Conservation (phyloP, 2,329 filamentous ascomycete species). For the Hymenoscyphus albidus region DNA sequence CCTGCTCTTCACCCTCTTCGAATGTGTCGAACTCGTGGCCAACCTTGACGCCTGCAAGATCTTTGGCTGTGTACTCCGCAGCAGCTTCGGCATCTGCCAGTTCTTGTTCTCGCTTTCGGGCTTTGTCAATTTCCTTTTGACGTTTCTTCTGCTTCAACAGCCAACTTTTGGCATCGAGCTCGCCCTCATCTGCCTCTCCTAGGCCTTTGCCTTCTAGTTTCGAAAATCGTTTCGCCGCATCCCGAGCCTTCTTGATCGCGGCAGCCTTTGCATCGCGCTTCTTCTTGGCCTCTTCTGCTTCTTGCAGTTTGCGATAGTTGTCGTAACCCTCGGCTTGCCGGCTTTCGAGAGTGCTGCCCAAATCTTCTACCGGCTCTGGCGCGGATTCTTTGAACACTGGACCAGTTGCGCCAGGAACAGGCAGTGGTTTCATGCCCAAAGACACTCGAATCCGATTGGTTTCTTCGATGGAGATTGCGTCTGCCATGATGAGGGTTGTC, state of each 20-base stretch:
- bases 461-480: slow-evolving; percentile 79
- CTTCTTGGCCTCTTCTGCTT: slow-evolving; percentile 72
- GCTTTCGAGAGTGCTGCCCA: slow-evolving; percentile 78
- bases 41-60: slow-evolving; percentile 87
- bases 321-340: slow-evolving; percentile 69
- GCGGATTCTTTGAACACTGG: slow-evolving; percentile 52
- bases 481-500: slow-evolving; percentile 37
- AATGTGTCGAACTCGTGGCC: slow-evolving; percentile 82
- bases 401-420: slow-evolving; percentile 67
- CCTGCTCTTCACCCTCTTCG: slow-evolving; percentile 77
- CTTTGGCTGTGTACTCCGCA: slow-evolving; percentile 77
- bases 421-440: slow-evolving; percentile 85
- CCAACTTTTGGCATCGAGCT: slow-evolving; percentile 79
- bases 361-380: slow-evolving; percentile 53
- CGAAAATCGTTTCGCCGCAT: slow-evolving; percentile 71
- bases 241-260: slow-evolving; percentile 81
- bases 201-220: slow-evolving; percentile 79
- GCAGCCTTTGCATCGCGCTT: slow-evolving; percentile 77
- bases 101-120: slow-evolving; percentile 69
- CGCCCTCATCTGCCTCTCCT: slow-evolving; percentile 67
- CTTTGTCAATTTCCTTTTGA: slow-evolving; percentile 83
- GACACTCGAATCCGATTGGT: slow-evolving; percentile 87
- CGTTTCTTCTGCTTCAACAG: slow-evolving; percentile 86
- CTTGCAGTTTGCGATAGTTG: slow-evolving; percentile 63
- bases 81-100: slow-evolving; percentile 69